Conservation (phyloP, 805 yeast species). For the Yarrowia bubula region DNA sequence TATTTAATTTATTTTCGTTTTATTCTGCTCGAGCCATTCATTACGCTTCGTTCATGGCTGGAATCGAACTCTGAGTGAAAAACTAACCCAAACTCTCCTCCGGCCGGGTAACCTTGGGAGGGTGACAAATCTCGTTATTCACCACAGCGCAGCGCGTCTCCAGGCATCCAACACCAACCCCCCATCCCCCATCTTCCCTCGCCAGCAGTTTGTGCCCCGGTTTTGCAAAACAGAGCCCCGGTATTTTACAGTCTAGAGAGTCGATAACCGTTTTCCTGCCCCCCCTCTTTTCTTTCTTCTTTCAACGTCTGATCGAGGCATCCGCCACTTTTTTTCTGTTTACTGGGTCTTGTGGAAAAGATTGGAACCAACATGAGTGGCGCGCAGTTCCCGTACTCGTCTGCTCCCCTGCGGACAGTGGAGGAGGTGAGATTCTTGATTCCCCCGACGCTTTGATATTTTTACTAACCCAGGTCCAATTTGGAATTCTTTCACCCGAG, state of each 20-base stretch:
- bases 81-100: not conserved
- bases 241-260: not conserved
- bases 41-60: too few relatives aligned
- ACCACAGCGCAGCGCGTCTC: slow-evolving; percentile 5
- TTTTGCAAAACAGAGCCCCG: not conserved
- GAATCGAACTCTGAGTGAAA: not conserved
- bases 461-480: slow-evolving; percentile 62
- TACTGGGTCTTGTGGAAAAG: slow-evolving; percentile 16
- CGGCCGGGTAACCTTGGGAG: slow-evolving; percentile 25
- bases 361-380: slow-evolving; percentile 39
- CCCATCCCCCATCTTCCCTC: slow-evolving; percentile 2
- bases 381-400: slow-evolving; percentile 79
- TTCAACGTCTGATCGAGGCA: slow-evolving; percentile 16
- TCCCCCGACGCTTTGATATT: not conserved
- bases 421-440: slow-evolving; percentile 62
- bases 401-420: slow-evolving; percentile 96
- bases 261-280: not conserved
- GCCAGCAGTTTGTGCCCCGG: not conserved
- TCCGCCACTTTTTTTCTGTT: not conserved
- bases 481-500: slow-evolving; percentile 96
- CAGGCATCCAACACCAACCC: slow-evolving; percentile 12
- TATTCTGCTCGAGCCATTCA: too few relatives aligned
- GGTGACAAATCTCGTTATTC: slow-evolving; percentile 24
- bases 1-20: not conserved
- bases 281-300: not conserved